phyloP scores from a whole-genome alignment of 2,329 filamentous ascomycete genomes.

The Epichloe festucae region DNA sequence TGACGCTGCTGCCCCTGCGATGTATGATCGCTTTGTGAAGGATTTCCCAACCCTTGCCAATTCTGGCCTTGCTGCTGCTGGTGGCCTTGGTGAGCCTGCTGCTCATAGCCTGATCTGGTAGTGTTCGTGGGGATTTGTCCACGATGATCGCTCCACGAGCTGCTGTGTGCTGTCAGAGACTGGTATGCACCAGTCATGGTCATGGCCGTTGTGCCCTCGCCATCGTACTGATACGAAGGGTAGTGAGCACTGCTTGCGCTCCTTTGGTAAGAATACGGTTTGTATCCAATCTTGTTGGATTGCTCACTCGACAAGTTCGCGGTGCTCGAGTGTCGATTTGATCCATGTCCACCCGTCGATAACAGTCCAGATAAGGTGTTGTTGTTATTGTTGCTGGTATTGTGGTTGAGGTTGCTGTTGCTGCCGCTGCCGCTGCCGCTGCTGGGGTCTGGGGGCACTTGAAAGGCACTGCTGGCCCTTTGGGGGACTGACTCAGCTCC shows the following conservation, averaged over 20 bases:
- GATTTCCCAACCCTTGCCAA: neutral
- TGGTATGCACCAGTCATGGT: neutral
- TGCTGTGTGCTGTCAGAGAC: neutral
- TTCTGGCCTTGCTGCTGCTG: slow-evolving; percentile 2
- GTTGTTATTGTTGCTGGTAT: neutral
- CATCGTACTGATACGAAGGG: neutral
- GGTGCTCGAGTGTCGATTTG: slow-evolving; percentile 4
- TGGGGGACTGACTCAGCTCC: neutral
- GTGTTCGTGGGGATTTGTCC: neutral
- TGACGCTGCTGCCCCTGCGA: neutral
- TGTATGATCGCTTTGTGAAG: neutral
- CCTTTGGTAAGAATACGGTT: slow-evolving; percentile 22
- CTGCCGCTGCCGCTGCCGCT: neutral
- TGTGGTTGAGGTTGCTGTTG: neutral
- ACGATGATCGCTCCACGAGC: neutral
- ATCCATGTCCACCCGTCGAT: neutral
- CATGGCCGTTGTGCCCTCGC: neutral
- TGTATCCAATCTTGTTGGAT: slow-evolving; percentile 13
- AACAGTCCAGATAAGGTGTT: neutral
- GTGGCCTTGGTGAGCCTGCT: neutral
- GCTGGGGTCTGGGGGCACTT: slow-evolving; percentile 2
- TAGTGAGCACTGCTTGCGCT: slow-evolving; percentile 1
- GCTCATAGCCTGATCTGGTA: neutral
- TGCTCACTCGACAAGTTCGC: slow-evolving; percentile 3
- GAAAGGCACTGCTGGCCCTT: slow-evolving; percentile 2